Evolutionary conservation across 306 rosid genomes (phyloP).

Genomic region (Inga oerstediana): DNA sequence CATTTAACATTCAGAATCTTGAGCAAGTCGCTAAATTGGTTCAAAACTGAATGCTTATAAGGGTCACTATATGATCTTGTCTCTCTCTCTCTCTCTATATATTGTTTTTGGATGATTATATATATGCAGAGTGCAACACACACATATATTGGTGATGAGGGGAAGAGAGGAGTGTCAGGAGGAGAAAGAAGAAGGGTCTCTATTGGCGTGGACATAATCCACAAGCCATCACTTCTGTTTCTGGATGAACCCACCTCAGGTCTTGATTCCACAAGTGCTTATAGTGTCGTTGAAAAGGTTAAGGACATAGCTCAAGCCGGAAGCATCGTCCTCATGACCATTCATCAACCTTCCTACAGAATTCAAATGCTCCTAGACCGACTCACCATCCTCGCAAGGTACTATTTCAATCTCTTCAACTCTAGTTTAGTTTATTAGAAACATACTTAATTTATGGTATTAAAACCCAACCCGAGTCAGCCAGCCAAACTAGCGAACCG

Average conservation of each 20-base stretch:
- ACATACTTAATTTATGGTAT: too few species aligned
- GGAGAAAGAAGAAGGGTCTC: constrained; percentile 90
- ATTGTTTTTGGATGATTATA: background rate
- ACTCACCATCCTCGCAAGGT: constrained; percentile 85
- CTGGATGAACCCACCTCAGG: constrained; percentile 96
- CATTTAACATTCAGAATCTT: too few species aligned
- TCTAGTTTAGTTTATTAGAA: too few species aligned
- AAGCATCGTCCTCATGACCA: constrained; percentile 91
- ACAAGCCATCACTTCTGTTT: constrained; percentile 78
- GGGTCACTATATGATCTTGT: background rate
- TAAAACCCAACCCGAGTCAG: too few species aligned
- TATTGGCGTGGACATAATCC: constrained; percentile 84
- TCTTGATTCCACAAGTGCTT: constrained; percentile 90
- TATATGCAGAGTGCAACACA: constrained; percentile 67
- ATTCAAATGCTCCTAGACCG: constrained; percentile 82
- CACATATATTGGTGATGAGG: constrained; percentile 87
- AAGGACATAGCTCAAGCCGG: constrained; percentile 89
- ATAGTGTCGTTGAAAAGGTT: constrained; percentile 87
- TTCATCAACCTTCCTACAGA: constrained; percentile 89
- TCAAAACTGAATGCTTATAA: background rate
- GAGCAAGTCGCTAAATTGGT: background rate
- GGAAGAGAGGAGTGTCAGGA: constrained; percentile 88
- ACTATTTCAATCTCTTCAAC: background rate
- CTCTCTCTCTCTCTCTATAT: too few species aligned
- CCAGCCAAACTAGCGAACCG: too few species aligned